These are phyloP conservation scores for Hamigera avellanea DNA, from an alignment of 495 filamentous ascomycete species.

Conservation along the genomic window DNA sequence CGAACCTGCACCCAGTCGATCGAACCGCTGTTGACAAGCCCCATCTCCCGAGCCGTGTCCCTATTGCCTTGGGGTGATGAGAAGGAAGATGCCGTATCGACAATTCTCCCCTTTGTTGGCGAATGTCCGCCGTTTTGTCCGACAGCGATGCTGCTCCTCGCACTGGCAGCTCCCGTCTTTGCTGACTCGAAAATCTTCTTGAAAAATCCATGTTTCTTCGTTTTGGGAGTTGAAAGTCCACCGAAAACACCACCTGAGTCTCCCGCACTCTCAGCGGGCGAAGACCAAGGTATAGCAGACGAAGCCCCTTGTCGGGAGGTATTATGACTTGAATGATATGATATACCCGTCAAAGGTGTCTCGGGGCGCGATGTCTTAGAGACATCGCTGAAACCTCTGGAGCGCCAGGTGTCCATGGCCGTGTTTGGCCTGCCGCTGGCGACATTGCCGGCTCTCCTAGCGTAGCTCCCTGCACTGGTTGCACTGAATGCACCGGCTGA, in stretches of 20 bases:
- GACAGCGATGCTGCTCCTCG: conserved; percentile 70
- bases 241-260: conserved; percentile 50
- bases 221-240: conserved; percentile 74
- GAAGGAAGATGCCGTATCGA: conserved; percentile 22
- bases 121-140: conserved; percentile 41
- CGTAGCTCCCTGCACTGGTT: conserved; percentile 88
- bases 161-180: conserved; percentile 84
- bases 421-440: conserved; percentile 37
- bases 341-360: conserved; percentile 64
- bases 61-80: conserved; percentile 21
- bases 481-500: conserved; percentile 88
- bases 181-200: conserved; percentile 93
- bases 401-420: conserved; percentile 33
- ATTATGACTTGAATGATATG: conserved; percentile 78
- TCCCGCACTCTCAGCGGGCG: conserved; percentile 19
- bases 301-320: conserved; percentile 42
- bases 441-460: conserved; percentile 44
- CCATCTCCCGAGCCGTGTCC: conserved; percentile 55
- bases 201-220: conserved; percentile 89
- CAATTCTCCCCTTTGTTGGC: conserved; percentile 35
- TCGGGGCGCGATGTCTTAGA: conserved; percentile 41
- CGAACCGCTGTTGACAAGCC: conserved; percentile 36
- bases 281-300: conserved; percentile 36
- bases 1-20: conserved; percentile 95
- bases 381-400: conserved; percentile 33